Evolutionary conservation across 768 basidiomycete species (phyloP), one percentile per base, ranked within the genome.

Genomic region (Mycena crocata): DNA sequence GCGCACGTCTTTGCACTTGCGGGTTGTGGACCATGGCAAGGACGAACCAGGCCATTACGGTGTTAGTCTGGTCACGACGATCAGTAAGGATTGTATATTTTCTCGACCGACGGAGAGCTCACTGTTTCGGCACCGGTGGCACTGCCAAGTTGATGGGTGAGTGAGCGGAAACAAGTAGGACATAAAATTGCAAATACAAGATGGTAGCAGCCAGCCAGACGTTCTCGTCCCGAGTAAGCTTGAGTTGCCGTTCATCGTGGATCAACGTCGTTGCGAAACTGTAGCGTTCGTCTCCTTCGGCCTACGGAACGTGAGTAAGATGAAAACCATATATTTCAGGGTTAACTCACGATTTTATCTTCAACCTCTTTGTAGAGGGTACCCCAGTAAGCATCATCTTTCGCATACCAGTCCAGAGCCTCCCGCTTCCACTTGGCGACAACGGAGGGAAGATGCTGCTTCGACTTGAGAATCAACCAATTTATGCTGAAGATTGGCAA

Each of bases 131-230:
- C 32, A 77, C 75, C 61, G 76, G 71, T 2, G 26, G 45, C 45
- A n/a, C 45, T 46, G 10, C 23, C 23, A 8, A 21, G 12, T 10
- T 12, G 12, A 24, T 46, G 9, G 10, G 45, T 75, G n/a, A n/a
- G n/a, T n/a, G n/a, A 77, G n/a, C n/a, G 63, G 63, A 13, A 75
- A 67, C 2, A 67, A 72, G 3, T 37, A 37, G 37, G 37, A n/a
- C 37, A 37, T 17, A 9, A 67, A 46, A 50, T 72, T 68, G 62
- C 74, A 74, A 40, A 74, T 67, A 64, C 74, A 71, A 77, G 78
- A 57, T 77, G 57, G 7, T 73, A 71, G 62, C 79, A 74, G 32
- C 75, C 74, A 32, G 76, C 37, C 42, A 75, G 75, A 79, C 81
- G 80, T 62, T 67, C 26, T 80, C 73, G 32, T 76, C 76, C 58